Percentiles rank a stretch among this genome's conserved stretches.
phyloP scores from a whole-genome alignment of 139 green algal species.

The Chlorella sp. region DNA sequence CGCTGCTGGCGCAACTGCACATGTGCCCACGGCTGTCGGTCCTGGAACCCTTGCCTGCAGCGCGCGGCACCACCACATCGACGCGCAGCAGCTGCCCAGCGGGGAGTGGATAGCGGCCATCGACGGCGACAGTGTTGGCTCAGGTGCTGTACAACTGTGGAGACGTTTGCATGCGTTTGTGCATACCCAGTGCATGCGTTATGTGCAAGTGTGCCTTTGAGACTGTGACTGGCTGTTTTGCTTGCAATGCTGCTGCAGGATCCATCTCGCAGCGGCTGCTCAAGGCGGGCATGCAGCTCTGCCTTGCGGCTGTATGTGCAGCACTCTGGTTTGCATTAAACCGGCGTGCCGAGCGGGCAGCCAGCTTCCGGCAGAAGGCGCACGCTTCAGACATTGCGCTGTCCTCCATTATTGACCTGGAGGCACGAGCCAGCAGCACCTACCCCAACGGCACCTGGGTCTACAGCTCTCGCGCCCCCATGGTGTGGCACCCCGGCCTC shows the following conservation, averaged over 20 bases:
- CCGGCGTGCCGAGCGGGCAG: no score
- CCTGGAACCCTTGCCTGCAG: no score
- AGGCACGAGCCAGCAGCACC: no score
- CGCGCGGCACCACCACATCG: constrained; percentile 51
- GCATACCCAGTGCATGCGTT: no score
- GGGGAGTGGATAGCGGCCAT: constrained; percentile 52
- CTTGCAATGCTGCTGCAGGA: constrained; percentile 2
- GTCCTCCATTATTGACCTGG: no score
- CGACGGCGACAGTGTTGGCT: constrained; percentile 48
- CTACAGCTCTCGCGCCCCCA: no score
- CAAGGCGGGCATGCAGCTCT: no score
- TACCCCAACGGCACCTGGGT: no score
- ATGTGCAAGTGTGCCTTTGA: no score
- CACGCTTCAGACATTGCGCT: no score
- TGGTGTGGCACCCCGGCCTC: neutral
- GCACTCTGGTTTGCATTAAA: neutral
- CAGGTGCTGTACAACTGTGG: neutral
- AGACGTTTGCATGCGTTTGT: neutral
- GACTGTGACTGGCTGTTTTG: no score
- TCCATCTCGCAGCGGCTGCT: constrained; percentile 2
- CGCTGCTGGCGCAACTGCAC: neutral
- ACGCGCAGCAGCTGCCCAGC: constrained; percentile 40
- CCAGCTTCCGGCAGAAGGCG: no score
- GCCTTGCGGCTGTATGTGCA: neutral
- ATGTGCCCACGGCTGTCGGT: neutral